Evolutionary conservation across 2,329 filamentous ascomycete species (phyloP), one percentile per base, ranked within the genome.

Genomic region (Pyrenophora teres): DNA sequence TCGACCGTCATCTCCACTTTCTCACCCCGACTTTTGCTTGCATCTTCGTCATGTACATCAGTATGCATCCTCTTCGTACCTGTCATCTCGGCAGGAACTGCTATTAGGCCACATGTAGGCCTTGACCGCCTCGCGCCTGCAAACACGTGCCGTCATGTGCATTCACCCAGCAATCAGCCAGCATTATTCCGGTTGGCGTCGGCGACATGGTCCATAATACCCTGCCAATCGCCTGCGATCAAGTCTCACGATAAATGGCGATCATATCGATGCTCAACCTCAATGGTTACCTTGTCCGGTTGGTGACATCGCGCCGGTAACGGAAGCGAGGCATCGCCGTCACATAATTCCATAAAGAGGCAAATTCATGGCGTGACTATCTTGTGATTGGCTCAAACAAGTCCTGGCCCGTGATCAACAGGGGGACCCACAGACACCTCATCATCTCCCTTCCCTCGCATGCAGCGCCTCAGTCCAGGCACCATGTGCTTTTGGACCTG

Each of bases 321-420:
- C 53, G 8, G 23, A 40, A 37, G 45, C 61, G 59, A 61, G 43
- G 60, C 56, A 43, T 45, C 50, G 54, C 52, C 49, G 53, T 60
- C 50, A 44, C 48, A 57, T 50, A 51, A 40, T 38, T 37, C 39
- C 21, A 46, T 41, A 35, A 30, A 33, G 33, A 27, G 23, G 33
- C n/a, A 25, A 31, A 56, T 36, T 42, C 27, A 13, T 50, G 37
- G 48, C 30, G 40, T 49, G 49, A 45, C 32, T 41, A 42, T 40
- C 43, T 41, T 33, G 27, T n/a, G 27, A 50, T 56, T 53, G 38
- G 50, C 43, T 27, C 37, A 21, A 23, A 36, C 6, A 16, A 12
- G 27, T 33, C 25, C 21, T 27, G 33, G 31, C 41, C 40, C 49
- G 32, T 42, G 38, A 45, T 39, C 23, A 50, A 38, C 27, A 50